Evolutionary conservation across 805 yeast species (phyloP), one percentile per base, ranked within the genome.

Genomic region (Metschnikowia lunata): DNA sequence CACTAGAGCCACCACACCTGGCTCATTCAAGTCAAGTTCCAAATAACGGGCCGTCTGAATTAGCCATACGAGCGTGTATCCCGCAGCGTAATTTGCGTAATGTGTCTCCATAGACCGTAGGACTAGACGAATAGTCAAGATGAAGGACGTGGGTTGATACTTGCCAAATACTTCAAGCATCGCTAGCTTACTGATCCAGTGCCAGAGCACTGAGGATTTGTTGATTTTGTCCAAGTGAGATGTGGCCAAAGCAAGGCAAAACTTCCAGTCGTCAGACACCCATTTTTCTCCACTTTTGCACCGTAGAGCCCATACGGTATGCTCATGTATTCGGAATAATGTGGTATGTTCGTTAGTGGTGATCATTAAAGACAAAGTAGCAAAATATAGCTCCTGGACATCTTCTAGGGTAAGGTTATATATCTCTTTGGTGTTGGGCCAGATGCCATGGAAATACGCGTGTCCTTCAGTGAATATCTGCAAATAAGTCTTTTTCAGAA

Each of bases 261-360:
- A 37, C 10, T 10, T 26, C 13, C 53, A 34, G 13, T 47, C 50
- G 2, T 40, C 30, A 15, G 34, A 23, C 7, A 29, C 37, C 42
- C 42, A 37, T 1, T 10, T 5, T 6, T 12, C 23, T 8, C 31
- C 35, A 7, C 12, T 13, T 34, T 32, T 9, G 8, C 32, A 29
- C 10, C 23, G 18, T 4, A 61, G 38, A 36, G 51, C 52, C 30
- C 33, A 32, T 2, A 60, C 44, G 1, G 59, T 47, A 14, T 34
- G 31, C 36, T 67, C 67, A 47, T 70, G 75, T 5, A 61, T 33
- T 5, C 45, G 34, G 30, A 67, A 47, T 1, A 62, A 51, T 13
- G 65, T 59, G 42, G 65, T 66, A 50, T 67, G 60, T 40, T 71
- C 76, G 46, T 69, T 66, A 13, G 74, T 66, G 12, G 73, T 69